Conservation (phyloP, 2,329 filamentous ascomycete species). For the Botrytis galanthina region DNA sequence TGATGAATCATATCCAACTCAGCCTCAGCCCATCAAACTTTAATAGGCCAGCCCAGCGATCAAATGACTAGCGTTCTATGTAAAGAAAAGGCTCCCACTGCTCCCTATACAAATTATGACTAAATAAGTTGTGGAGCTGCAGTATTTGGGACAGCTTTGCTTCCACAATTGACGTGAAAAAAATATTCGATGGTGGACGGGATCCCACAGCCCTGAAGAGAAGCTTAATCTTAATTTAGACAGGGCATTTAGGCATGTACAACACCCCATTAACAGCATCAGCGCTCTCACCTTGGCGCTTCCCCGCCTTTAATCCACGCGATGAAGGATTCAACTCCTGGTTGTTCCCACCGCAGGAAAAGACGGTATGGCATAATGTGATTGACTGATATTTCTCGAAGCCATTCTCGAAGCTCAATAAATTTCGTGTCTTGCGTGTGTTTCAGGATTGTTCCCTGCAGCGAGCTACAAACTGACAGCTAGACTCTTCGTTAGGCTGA, state of each 20-base stretch:
- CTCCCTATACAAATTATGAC: background rate
- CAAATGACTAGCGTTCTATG: background rate
- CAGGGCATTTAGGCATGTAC: background rate
- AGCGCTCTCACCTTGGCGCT: background rate
- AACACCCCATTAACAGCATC: background rate
- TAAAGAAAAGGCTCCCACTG: background rate
- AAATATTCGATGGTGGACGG: background rate
- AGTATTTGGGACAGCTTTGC: background rate
- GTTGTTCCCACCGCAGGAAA: background rate
- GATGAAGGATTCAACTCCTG: background rate
- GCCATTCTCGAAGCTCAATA: background rate
- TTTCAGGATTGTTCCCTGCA: background rate
- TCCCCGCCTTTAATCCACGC: slow-evolving; percentile 1
- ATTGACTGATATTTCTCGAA: background rate
- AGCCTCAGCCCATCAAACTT: background rate
- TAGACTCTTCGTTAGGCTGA: background rate
- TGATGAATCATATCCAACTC: slow-evolving; percentile 2
- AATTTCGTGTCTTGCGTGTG: background rate
- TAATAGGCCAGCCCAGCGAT: background rate
- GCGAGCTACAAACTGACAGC: background rate
- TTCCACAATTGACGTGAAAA: background rate
- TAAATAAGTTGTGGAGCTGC: background rate
- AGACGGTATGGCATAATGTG: background rate
- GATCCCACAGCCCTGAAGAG: background rate
- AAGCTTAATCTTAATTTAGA: slow-evolving; percentile 5